Conservation (phyloP, 371 early-diverging fungal species). For the Mucor mucedo region DNA sequence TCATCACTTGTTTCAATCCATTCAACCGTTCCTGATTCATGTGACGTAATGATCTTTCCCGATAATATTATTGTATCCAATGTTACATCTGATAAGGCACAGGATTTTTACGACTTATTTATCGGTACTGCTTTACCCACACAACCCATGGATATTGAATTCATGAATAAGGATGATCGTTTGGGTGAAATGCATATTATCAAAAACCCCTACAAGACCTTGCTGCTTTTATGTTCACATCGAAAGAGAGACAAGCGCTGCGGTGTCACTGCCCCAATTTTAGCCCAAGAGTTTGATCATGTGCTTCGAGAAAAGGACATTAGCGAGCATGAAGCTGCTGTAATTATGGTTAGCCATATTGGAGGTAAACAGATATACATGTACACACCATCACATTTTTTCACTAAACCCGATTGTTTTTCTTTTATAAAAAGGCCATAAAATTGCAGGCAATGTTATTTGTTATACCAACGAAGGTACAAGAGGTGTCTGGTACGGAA, state of each 20-base stretch:
- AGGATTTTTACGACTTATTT: constrained; percentile 35
- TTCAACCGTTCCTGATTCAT: constrained; percentile 26
- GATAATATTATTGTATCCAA: constrained; percentile 46
- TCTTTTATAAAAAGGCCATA: constrained; percentile 53
- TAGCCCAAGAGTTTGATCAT: constrained; percentile 65
- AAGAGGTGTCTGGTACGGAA: constrained; percentile 64
- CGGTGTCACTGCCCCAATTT: constrained; percentile 70
- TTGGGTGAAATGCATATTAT: constrained; percentile 21
- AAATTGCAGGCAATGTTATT: constrained; percentile 75
- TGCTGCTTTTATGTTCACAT: constrained; percentile 75
- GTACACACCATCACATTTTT: neutral
- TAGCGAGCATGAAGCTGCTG: constrained; percentile 39
- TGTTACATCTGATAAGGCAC: constrained; percentile 31
- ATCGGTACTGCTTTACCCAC: constrained; percentile 25
- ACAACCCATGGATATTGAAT: constrained; percentile 16
- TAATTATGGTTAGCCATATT: constrained; percentile 66
- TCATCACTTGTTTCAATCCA: constrained; percentile 29
- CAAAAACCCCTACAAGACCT: constrained; percentile 31
- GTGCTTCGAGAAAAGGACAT: constrained; percentile 57
- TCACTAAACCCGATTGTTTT: neutral
- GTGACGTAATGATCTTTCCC: constrained; percentile 44
- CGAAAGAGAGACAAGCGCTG: constrained; percentile 76
- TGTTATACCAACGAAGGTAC: constrained; percentile 55
- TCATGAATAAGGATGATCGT: constrained; percentile 12
- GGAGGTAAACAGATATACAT: constrained; percentile 49